Evolutionary conservation across 352 stramenopile species (phyloP).

Genomic region (Globisporangium rhizosaccharum): DNA sequence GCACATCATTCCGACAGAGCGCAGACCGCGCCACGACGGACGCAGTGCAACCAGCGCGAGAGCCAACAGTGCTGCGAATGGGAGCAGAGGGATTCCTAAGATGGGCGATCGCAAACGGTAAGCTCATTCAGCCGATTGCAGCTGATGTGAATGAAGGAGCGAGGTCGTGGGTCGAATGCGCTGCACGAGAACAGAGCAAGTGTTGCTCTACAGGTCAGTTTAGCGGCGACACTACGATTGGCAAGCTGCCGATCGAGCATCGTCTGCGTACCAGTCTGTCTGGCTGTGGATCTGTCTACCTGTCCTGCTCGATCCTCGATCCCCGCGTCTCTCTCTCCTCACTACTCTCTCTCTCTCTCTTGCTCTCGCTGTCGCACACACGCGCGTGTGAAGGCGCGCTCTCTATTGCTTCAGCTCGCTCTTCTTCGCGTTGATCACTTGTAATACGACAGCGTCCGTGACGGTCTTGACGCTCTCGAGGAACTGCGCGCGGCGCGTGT

Average conservation of each 20-base stretch:
- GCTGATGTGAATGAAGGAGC: too few species aligned
- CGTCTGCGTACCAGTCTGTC: background rate
- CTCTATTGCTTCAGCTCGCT: constrained; percentile 49
- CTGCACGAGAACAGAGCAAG: too few species aligned
- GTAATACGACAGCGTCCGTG: constrained; percentile 49
- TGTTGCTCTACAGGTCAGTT: too few species aligned
- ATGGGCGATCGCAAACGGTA: too few species aligned
- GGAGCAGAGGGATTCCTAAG: too few species aligned
- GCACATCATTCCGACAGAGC: too few species aligned
- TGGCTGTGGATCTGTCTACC: background rate
- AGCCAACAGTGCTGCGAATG: too few species aligned
- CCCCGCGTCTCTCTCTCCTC: background rate
- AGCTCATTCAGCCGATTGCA: too few species aligned
- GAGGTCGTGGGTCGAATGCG: too few species aligned
- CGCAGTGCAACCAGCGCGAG: too few species aligned
- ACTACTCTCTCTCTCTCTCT: background rate
- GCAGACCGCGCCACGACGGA: too few species aligned
- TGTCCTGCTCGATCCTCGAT: background rate
- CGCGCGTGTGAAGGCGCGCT: background rate
- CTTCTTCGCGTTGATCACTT: constrained; percentile 63
- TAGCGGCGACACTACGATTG: background rate
- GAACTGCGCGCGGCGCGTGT: constrained; percentile 32
- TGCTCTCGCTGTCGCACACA: background rate
- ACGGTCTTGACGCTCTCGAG: constrained; percentile 45
- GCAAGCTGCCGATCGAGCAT: background rate